These are phyloP conservation scores for Aspergillus coremiiformis DNA, from an alignment of 495 filamentous ascomycete genomes.

Conservation along the genomic window DNA sequence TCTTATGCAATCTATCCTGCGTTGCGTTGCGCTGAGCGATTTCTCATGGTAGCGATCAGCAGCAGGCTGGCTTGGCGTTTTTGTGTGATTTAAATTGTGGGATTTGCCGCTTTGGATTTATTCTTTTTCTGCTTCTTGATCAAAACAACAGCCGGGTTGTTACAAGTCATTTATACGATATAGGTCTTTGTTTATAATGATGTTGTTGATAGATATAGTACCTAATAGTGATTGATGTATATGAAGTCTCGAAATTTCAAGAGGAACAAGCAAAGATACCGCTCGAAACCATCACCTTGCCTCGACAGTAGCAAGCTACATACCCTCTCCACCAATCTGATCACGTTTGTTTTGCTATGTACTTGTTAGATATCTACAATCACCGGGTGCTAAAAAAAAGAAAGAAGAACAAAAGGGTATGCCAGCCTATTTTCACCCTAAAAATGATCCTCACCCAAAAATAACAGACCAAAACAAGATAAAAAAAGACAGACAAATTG, in stretches of 20 bases:
- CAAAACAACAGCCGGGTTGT: not conserved
- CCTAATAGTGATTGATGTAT: not conserved
- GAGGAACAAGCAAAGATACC: not conserved
- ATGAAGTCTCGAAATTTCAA: not conserved
- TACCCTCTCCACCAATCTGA: not conserved
- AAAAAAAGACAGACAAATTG: too few species aligned
- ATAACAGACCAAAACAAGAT: too few species aligned
- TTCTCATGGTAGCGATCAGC: slow-evolving; percentile 14
- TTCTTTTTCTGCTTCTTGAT: not conserved
- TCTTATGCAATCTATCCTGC: slow-evolving; percentile 3
- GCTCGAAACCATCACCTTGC: not conserved
- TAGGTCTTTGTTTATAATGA: not conserved
- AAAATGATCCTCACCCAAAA: too few species aligned
- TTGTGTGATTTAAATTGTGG: not conserved
- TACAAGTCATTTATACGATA: not conserved
- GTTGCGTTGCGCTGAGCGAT: slow-evolving; percentile 18
- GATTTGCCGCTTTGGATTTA: not conserved
- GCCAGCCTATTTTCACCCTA: too few species aligned
- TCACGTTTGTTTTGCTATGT: too few species aligned
- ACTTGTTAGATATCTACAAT: too few species aligned
- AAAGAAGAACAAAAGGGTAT: too few species aligned
- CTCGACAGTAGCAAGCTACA: not conserved
- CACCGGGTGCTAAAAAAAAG: too few species aligned
- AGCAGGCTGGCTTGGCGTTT: slow-evolving; percentile 2
- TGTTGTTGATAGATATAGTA: not conserved